Evolutionary conservation across 2,329 filamentous ascomycete species (phyloP), one percentile per base, ranked within the genome.

Genomic region (Monilinia fructigena): DNA sequence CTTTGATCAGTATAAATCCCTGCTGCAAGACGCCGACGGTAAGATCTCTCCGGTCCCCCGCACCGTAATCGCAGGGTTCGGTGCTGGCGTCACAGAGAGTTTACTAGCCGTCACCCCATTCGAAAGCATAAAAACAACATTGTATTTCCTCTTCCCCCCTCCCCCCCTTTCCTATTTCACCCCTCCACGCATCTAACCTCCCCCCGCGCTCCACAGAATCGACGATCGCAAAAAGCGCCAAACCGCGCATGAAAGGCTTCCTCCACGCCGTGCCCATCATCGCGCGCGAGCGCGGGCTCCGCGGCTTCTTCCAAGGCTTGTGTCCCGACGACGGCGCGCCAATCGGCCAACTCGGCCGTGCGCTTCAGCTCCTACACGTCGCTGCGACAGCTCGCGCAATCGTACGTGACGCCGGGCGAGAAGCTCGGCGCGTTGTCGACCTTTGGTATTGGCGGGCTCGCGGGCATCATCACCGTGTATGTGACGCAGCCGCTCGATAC

Each of bases 251-350:
- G 87, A 86, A 88, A 68, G 95, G 95, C 35, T 97, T 99, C 80
- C 81, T 98, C 23, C 91, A 98, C 77, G 95, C 94, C 61, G 90
- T 93, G 18, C 88, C 86, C 63, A 85, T 98, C 67, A 98, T 99
- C 69, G 89, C 88, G 50, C 87, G 90, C 69, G 95, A 99, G 77
- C 89, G 94, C 73, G 95, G 95, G 31, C 76, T 97, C 48, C 85
- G 89, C 47, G 95, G 94, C 59, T 98, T 99, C 83, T 97, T 99
- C 84, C 93, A 98, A 77, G 95, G 95, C 31, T 95, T 99, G n/a
- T 75, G 88, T 96, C 11, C 95, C 95, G 0, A 99, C 95, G 1
- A 98, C 95, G 4, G 93, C 93, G 28, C 86, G 95, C 62, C 95
- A 99, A 79, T 92, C 93, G 16, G 94, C 95, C 72, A 99, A 99